Evolutionary conservation across 108 stramenopile species (phyloP).

Genomic region (Chaetoceros muelleri): DNA sequence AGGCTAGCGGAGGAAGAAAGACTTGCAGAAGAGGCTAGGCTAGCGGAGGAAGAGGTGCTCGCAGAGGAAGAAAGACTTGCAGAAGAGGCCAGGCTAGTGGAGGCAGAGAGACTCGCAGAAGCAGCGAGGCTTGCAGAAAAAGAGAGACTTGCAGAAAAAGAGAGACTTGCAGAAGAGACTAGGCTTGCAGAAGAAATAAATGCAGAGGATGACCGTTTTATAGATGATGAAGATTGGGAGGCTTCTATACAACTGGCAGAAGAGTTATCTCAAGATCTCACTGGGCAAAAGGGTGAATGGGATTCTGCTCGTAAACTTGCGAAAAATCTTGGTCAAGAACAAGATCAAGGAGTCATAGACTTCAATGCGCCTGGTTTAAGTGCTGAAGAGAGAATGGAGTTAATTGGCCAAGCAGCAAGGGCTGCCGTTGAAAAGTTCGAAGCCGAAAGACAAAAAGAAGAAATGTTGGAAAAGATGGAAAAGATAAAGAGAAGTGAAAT

Average conservation of each 20-base stretch:
- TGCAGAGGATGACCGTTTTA: constrained; percentile 9
- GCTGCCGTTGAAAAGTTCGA: constrained; percentile 24
- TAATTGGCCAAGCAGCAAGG: constrained; percentile 25
- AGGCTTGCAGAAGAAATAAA: constrained; percentile 4
- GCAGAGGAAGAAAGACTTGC: constrained; percentile 2
- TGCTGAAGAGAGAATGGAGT: constrained; percentile 8
- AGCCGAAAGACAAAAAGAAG: constrained; percentile 1
- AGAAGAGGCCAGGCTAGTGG: background rate
- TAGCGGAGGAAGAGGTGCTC: background rate
- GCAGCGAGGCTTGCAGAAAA: constrained; percentile 5
- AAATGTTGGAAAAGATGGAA: constrained; percentile 3
- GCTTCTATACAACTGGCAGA: constrained; percentile 22
- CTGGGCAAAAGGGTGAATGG: constrained; percentile 21
- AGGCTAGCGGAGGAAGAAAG: background rate
- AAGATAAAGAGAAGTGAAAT: constrained; percentile 1
- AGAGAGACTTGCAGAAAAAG: background rate
- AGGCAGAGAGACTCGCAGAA: constrained; percentile 1
- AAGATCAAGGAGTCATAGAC: background rate
- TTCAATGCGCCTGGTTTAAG: background rate
- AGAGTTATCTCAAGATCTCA: background rate
- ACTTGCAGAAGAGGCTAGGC: background rate
- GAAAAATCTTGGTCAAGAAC: constrained; percentile 5
- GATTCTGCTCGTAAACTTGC: constrained; percentile 24
- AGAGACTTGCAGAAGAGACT: constrained; percentile 8
- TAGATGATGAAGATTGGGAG: constrained; percentile 26